Base-by-base conservation (phyloP, 2,329 filamentous ascomycete genomes). In the Fusarium sp. region DNA sequence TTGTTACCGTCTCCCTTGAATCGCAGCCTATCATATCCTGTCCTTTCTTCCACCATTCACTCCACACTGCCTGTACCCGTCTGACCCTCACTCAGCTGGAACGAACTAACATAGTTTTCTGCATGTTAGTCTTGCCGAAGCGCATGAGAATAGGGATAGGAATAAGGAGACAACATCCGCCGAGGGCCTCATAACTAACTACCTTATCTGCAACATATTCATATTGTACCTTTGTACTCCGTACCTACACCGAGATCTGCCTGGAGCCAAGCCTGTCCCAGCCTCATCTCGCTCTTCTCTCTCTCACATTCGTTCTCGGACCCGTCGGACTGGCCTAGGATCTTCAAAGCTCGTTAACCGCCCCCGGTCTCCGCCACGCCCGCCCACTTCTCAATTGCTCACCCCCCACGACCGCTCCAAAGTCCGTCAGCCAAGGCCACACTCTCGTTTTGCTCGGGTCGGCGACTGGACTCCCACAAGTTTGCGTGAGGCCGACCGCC, bases 401-500 rank as follows among this genome's bases (percentile, higher is more conserved):
- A 53, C 55, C 67, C 68, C 67, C 62, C 58, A 62, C 62, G 58
- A 70, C 44, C 45, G 35, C 59, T 61, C 58, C 56, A 39, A 32
- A 56, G 51, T 67, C 67, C 55, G 53, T 39, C 62, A 70, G 66
- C 67, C 58, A 70, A 70, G 63, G 52, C 62, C 58, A 61, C 62
- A 53, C 45, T 48, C 61, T 65, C 70, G 44, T 56, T 65, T 67
- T 59, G 57, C 41, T 71, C 71, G 65, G 71, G 62, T 62, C 62
- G 62, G 67, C 64, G 66, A 62, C 58, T 62, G 59, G 56, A 66
- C 64, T 71, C 51, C 53, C 58, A 55, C 46, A 59, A 70, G 51
- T 63, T 63, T 66, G 68, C 43, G 67, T 68, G 67, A 71, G 70
- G 70, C 72, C 71, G 70, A 74, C 70, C 56, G 52, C 68, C 70